A percentile compares a stretch with the other conserved stretches of the same genome.
phyloP scores from a whole-genome alignment of 1,284 basidiomycete species.

The Termitomyces sp. region DNA sequence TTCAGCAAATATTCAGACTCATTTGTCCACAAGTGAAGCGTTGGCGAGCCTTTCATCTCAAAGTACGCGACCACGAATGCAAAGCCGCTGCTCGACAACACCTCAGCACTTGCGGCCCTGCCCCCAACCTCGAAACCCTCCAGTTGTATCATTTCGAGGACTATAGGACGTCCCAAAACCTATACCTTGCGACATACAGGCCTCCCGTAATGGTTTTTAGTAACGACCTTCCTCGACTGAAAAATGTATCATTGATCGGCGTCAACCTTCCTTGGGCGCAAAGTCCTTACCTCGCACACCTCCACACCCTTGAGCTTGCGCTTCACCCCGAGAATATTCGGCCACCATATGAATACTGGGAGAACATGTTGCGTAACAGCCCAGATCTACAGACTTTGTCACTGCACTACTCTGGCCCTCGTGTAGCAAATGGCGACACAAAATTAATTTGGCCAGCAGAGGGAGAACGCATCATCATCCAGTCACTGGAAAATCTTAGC shows the following conservation, averaged over 20 bases:
- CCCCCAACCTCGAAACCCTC: constrained; percentile 47
- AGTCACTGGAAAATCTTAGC: constrained; percentile 37
- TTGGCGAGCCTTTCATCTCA: constrained; percentile 54
- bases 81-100: constrained; percentile 47
- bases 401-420: constrained; percentile 56
- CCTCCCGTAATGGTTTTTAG: constrained; percentile 51
- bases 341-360: constrained; percentile 48
- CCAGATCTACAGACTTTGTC: constrained; percentile 42
- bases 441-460: constrained; percentile 28
- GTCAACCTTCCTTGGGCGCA: constrained; percentile 57
- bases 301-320: constrained; percentile 50
- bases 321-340: constrained; percentile 56
- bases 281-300: constrained; percentile 44
- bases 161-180: constrained; percentile 42
- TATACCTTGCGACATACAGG: constrained; percentile 49
- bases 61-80: constrained; percentile 51
- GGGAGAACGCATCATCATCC: constrained; percentile 31
- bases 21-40: constrained; percentile 42
- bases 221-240: constrained; percentile 42
- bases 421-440: constrained; percentile 26
- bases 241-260: constrained; percentile 53
- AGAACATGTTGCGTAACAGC: constrained; percentile 42
- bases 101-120: constrained; percentile 44
- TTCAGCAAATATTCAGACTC: constrained; percentile 40
- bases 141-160: constrained; percentile 63